Conservation (phyloP, 2,329 filamentous ascomycete species). For the Claviceps quebecensis region DNA sequence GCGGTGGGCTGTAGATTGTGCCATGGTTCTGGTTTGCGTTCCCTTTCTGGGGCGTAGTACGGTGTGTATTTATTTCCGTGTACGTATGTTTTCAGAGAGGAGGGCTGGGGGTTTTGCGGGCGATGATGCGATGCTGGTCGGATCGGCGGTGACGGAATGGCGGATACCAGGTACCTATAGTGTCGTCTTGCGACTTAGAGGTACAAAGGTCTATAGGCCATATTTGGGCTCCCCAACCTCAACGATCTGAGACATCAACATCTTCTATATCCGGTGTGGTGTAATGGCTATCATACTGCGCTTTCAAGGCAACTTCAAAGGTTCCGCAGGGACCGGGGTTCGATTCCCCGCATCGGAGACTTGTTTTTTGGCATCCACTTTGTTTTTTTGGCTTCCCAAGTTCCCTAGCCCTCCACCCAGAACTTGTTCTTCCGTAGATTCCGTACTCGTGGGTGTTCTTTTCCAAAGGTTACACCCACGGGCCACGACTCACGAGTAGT, state of each 20-base stretch:
- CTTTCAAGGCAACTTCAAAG: background rate
- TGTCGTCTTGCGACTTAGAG: too few relatives aligned
- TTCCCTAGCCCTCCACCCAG: background rate
- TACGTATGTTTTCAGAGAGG: background rate
- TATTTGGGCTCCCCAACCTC: accelerated
- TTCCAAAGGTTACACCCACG: too few relatives aligned
- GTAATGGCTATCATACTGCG: slow-evolving; percentile 9
- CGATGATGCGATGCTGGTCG: background rate
- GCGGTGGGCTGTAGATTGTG: slow-evolving; percentile 50
- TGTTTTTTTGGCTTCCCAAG: background rate
- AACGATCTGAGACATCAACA: background rate
- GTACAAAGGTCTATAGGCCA: background rate
- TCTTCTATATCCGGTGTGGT: slow-evolving; percentile 5
- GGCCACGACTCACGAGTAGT: too few relatives aligned
- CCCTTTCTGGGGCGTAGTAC: background rate
- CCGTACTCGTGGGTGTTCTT: too few relatives aligned
- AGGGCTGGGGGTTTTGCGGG: background rate
- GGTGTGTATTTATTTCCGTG: background rate
- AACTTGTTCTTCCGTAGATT: background rate
- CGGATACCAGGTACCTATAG: background rate
- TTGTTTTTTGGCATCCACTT: background rate
- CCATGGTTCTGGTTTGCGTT: slow-evolving; percentile 25
- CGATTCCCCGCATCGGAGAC: slow-evolving; percentile 8
- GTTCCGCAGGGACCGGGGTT: slow-evolving; percentile 8
- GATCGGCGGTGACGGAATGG: background rate